Base-by-base conservation (phyloP, 2,329 filamentous ascomycete species). In the Thelonectria discophora region DNA sequence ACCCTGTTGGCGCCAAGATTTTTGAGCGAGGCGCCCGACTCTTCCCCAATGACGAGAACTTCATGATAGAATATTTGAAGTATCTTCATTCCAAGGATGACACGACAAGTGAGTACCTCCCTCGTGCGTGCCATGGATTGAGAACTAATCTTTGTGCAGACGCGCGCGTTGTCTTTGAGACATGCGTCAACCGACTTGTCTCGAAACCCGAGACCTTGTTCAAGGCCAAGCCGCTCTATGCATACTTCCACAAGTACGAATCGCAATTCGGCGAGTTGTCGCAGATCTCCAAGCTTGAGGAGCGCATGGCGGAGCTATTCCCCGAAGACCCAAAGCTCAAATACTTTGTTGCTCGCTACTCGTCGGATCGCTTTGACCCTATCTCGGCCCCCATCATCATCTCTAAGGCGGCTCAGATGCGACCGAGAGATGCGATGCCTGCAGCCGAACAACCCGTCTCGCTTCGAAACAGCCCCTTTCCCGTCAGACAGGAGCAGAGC, bases 21-120 rank as follows among this genome's bases (percentile, higher is more conserved):
- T 97, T 98, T 68, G 95, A 99, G 75, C 90, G 94, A 47, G 95
- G 95, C 18, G 89, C 94, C 65, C 95, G 93, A 73, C 82, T 99
- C 12, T 99, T 98, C 73, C 94, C 94, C 0, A 92, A 96, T 50
- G 94, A 98, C 72, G 94, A 97, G 75, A 85, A 88, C 60, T 98
- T 98, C 78, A 93, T 96, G 65, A 85, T 99, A 53, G 94, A 98
- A 77, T 98, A 99, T 76, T 84, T 99, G 70, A 97, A 97, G 80
- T 95, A 97, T 77, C 81, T 99, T 62, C 91, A 98, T 71, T 90
- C 91, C 12, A 93, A 92, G 74, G 94, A 97, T 70, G 95, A 99
- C 77, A 90, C 93, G 49, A 97, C 93, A 32, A 97, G 92, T 96
- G 84, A 84, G 91, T 84, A 32, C 15, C 24, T 15, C 18, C 15